Base-by-base conservation (phyloP, 1,284 basidiomycete species). In the Caloboletus firmus region DNA sequence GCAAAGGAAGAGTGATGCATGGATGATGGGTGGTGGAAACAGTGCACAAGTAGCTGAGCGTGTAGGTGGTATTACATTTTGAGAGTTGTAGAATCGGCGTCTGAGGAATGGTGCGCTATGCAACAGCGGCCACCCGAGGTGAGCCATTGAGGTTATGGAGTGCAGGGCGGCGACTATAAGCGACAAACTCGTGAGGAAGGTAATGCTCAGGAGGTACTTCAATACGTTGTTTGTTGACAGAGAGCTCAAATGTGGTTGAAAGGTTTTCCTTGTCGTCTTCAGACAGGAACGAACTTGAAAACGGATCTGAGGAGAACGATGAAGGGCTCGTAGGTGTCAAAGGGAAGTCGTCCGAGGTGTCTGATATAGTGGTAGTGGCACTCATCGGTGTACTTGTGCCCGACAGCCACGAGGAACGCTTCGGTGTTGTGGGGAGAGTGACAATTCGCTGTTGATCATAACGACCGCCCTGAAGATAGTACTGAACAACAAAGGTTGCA, bases 401-500 rank as follows among this genome's bases (percentile, higher is more conserved):
- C 30, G 84, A 87, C 22, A 78, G 20, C 51, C 52, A 69, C 47
- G 71, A 61, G 12, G 81, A 69, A 42, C 85, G 85, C 61, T 80
- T 82, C 2, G 89, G 90, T 18, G 89, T 91, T 59, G 83, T 79
- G 37, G 90, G 89, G 36, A 89, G 73, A 30, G 80, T 62, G 22
- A 76, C 66, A n/a, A 78, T 64, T 17, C 76, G 69, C 36, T 82
- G 77, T 43, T 76, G 78, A 57, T 76, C 67, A 69, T 87, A 91
- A 51, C 84, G 84, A 52, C 85, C 85, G 49, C 89, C 89, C 66
- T 87, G 79, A 40, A 92, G 82, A 64, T 98, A 99, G 76, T 89
- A 95, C 68, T 98, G 92, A 54, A 95, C 85, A 55, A 94, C 92
- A 65, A 92, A 82, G 17, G 89, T 92, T 31, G 97, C 95, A 0